Percentiles rank a stretch among this genome's conserved stretches.
phyloP scores from a whole-genome alignment of 2,329 filamentous ascomycete genomes.

The Trichoderma atrobrunneum region DNA sequence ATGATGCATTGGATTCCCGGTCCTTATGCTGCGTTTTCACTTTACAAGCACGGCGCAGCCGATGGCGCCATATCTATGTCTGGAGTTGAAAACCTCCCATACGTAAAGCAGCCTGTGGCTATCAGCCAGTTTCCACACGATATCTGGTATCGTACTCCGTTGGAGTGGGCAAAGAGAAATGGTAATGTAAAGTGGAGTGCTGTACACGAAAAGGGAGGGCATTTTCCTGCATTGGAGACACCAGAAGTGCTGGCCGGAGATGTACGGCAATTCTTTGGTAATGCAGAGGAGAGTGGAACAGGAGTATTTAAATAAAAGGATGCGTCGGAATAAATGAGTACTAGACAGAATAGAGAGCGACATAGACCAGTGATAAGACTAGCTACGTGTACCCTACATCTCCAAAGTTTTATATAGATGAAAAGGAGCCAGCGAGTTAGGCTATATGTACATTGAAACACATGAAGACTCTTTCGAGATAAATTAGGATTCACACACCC shows the following conservation, averaged over 20 bases:
- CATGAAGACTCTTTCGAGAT: no score
- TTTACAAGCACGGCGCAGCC: not conserved
- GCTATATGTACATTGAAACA: no score
- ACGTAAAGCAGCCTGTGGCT: not conserved
- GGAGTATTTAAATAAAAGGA: not conserved
- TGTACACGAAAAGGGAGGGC: not conserved
- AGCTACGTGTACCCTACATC: no score
- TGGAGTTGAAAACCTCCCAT: not conserved
- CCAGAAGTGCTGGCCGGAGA: not conserved
- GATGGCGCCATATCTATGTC: not conserved
- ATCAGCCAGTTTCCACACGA: not conserved
- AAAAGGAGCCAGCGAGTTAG: no score
- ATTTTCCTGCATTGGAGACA: not conserved
- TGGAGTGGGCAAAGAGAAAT: not conserved
- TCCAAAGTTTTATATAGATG: no score
- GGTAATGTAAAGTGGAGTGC: not conserved
- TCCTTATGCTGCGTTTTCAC: not conserved
- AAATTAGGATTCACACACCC: no score
- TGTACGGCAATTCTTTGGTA: not conserved
- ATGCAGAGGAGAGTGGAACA: not conserved
- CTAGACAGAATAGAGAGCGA: no score
- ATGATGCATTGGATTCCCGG: conserved; percentile 2
- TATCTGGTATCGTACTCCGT: not conserved
- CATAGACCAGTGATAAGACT: no score
- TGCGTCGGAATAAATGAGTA: no score